Evolutionary conservation across 2,329 filamentous ascomycete genomes (phyloP), one percentile per base, ranked within the genome.

Genomic region (Microcyclospora tardicrescens): DNA sequence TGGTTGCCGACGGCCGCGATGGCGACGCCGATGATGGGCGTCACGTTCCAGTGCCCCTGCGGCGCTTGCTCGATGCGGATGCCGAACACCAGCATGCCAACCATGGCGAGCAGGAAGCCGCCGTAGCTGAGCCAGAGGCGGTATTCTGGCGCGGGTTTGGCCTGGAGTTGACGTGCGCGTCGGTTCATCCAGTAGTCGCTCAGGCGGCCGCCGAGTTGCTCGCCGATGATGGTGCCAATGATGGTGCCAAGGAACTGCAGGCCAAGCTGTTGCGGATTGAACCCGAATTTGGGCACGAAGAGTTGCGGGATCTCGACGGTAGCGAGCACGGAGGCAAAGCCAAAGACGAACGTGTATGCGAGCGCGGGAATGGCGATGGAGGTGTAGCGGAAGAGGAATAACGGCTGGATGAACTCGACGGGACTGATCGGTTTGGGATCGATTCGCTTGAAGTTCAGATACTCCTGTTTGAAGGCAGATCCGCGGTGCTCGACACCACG

Each of bases 271-370:
- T 77, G 65, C 0, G 70, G 55, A 49, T 73, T 70, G 58, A 78
- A 68, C 11, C 64, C 65, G 40, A 75, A 79, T 42, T 70, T 69
- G 28, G 63, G 55, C 5, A 65, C 62, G 44, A 75, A 72, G 1
- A 78, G 61, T 41, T 76, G 71, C 1, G 74, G 74, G 3, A 78
- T 70, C 47, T 77, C 73, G 16, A 78, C 67, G 0, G 72, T 72
- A 38, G 68, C 57, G 44, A 76, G 58, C 9, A 76, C 67, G 30
- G 61, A 67, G 28, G 56, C 63, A 50, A 71, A 77, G 3, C 69
- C 58, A 53, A 78, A 78, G 9, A 73, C 59, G 63, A 78, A 72
- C 2, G 70, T 55, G 50, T 78, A 76, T 2, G 69, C 64, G 11
- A 62, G 52, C 0, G 72, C 61, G 0, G 73, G 69, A 6, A 77